Base-by-base conservation (phyloP, 345 rosid genomes). In the Ceriops decandra region DNA sequence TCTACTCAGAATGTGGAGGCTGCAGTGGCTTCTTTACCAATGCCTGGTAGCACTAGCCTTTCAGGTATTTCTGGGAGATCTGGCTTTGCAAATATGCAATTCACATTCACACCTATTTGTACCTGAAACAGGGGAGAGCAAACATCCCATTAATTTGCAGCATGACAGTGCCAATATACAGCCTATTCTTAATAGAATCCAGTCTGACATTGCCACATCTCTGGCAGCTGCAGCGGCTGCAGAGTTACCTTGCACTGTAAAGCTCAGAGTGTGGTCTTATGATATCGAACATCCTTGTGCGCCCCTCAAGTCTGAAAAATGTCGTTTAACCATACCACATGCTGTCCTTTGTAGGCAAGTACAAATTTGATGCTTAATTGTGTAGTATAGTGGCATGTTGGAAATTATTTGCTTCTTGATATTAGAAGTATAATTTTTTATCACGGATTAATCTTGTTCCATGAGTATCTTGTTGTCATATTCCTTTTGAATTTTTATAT, bases 281-380 rank as follows among this genome's bases (percentile, higher is more conserved):
- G 91, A 89, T 77, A 79, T 80, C 67, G 82, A 89, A 78, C 72
- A 86, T 75, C 90, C 98, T 64, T 86, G 88, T 66, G 79, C 87
- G 21, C 76, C 65, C 16, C 89, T 93, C 31, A 84, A 74, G 81
- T 62, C 84, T 63, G 88, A 83, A 63, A 88, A 76, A 71, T 93
- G 93, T 63, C 84, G 88, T 38, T 75, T 93, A 68, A 83, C 77
- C 11, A 89, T 93, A 69, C 90, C 92, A 35, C 97, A 93, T 82
- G 98, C 96, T 21, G 98, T 93, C 70, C 96, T 93, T 66, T 93
- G 98, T 78, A 93, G 98, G 98, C 88, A 87, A 27, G 81, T 51
- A 17, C 33, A 38, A 56, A 56, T 11, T 24, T 16, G 7, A 21
- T 59, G 58, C 63, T 49, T 52, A 33, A 51, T 10, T 68, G 6